A percentile compares a stretch with the other conserved stretches of the same genome.
Conservation (phyloP, 176 grass and related monocot species). For the Microstegium vimineum region DNA sequence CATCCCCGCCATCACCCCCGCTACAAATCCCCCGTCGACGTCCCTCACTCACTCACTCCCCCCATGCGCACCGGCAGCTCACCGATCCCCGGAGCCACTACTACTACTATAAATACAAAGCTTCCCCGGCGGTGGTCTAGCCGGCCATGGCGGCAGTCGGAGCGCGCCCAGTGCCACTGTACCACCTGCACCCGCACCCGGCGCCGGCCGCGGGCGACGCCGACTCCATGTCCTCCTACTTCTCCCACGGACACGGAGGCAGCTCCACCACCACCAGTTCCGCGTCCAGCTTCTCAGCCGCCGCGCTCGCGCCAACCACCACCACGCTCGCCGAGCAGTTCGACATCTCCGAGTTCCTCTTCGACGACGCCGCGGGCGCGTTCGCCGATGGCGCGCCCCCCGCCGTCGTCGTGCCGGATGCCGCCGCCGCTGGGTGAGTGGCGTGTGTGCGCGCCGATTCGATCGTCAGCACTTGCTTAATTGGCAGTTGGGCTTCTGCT, state of each 20-base stretch:
- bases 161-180: conserved; percentile 35
- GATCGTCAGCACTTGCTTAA: not conserved
- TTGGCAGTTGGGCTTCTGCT: not conserved
- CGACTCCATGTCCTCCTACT: conserved; percentile 41
- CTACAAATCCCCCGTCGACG: conserved; percentile 32
- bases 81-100: not conserved
- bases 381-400: not conserved
- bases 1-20: not conserved
- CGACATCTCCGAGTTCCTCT: conserved; percentile 66
- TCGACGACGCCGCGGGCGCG: conserved; percentile 31
- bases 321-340: conserved; percentile 14
- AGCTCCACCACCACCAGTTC: conserved; percentile 39
- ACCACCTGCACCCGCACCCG: conserved; percentile 46
- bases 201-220: conserved; percentile 21
- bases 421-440: conserved; percentile 8
- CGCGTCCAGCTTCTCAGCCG: conserved; percentile 55
- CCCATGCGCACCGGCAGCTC: conserved; percentile 41
- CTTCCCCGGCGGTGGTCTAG: conserved; percentile 1
- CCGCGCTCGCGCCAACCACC: conserved; percentile 24
- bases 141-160: conserved; percentile 59
- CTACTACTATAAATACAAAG: conserved; percentile 46
- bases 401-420: not conserved
- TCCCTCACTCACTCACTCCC: not conserved
- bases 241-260: conserved; percentile 39
- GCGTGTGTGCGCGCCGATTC: not conserved